Evolutionary conservation across 495 filamentous ascomycete genomes (phyloP).

Genomic region (Achaetomiella virescens): DNA sequence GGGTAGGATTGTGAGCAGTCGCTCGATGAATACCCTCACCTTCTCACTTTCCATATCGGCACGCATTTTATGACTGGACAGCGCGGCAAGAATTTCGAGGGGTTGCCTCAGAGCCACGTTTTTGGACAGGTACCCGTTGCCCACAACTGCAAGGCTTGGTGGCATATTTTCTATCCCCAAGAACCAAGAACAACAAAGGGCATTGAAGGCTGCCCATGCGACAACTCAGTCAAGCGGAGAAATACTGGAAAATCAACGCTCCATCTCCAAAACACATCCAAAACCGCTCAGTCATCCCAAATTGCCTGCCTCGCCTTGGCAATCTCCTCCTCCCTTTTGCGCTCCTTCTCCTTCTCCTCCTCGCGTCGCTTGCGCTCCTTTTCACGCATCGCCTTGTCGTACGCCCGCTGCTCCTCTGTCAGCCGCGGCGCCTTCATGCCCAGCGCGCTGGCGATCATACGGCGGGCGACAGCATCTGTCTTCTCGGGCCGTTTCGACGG

Average conservation of each 20-base stretch:
- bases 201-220: too few species aligned
- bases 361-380: conserved; percentile 76
- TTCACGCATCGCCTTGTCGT: conserved; percentile 76
- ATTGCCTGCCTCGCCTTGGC: conserved; percentile 67
- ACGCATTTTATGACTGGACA: too few species aligned
- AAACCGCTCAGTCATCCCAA: conserved; percentile 64
- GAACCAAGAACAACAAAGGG: not conserved
- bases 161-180: not conserved
- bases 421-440: conserved; percentile 73
- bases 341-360: conserved; percentile 60
- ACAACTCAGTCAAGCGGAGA: not conserved
- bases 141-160: too few species aligned
- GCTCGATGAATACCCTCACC: too few species aligned
- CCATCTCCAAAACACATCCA: not conserved
- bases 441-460: conserved; percentile 85
- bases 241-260: not conserved
- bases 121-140: too few species aligned
- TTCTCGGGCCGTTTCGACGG: conserved; percentile 65
- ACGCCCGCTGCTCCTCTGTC: conserved; percentile 84
- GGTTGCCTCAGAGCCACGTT: too few species aligned
- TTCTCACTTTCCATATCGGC: too few species aligned
- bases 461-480: conserved; percentile 80
- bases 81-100: too few species aligned
- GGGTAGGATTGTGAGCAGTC: too few species aligned
- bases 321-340: conserved; percentile 57